Conservation (phyloP, 2,329 filamentous ascomycete genomes). For the Fusarium globosum region DNA sequence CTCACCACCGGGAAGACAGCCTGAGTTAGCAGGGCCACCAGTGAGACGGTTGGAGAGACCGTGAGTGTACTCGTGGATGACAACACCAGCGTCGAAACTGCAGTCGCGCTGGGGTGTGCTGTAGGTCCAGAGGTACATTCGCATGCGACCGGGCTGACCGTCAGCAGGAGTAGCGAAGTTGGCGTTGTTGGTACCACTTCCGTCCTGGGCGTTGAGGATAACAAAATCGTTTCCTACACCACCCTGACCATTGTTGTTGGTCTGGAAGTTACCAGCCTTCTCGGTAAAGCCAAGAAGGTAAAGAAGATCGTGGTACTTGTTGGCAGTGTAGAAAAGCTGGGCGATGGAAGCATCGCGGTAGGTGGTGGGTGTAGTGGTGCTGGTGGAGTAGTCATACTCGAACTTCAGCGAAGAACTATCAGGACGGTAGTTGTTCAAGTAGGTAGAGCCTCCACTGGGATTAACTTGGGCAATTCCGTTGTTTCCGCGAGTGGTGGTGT, state of each 20-base stretch:
- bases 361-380: constrained; percentile 47
- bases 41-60: constrained; percentile 68
- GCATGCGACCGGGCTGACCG: constrained; percentile 63
- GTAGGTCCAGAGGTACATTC: constrained; percentile 67
- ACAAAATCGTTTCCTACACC: constrained; percentile 64
- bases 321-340: constrained; percentile 71
- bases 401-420: constrained; percentile 54
- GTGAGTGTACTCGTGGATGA: constrained; percentile 70
- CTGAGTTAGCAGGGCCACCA: constrained; percentile 65
- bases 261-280: constrained; percentile 68
- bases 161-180: constrained; percentile 67
- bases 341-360: constrained; percentile 67
- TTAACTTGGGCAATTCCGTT: constrained; percentile 65
- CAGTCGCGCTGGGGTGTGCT: constrained; percentile 63
- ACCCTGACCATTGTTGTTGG: constrained; percentile 65
- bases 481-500: constrained; percentile 67
- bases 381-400: constrained; percentile 56
- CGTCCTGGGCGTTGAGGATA: constrained; percentile 68
- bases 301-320: constrained; percentile 69
- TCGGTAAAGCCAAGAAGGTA: constrained; percentile 69
- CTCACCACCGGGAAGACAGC: constrained; percentile 60
- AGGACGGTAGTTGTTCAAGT: constrained; percentile 59
- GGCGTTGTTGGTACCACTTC: constrained; percentile 65
- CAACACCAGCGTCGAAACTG: constrained; percentile 68
- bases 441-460: constrained; percentile 54